These are phyloP conservation scores for Hemileia vastatrix DNA, from an alignment of 1,284 basidiomycete species.

Conservation along the genomic window DNA sequence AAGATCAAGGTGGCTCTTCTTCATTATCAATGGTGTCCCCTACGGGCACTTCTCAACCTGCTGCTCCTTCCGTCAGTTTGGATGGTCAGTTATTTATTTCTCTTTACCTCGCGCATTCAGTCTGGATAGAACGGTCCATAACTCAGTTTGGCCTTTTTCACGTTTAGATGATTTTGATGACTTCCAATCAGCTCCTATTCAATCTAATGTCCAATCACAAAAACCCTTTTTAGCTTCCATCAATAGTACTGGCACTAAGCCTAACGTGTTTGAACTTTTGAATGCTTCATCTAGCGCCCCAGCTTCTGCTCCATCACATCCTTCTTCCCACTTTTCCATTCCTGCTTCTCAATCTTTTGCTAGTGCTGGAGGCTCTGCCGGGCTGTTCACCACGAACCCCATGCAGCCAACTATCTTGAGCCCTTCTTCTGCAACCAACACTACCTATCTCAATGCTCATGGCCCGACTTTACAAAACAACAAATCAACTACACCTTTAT, in stretches of 20 bases:
- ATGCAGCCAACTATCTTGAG: not conserved
- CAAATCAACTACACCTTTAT: not conserved
- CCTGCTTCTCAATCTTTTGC: not conserved
- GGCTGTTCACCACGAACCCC: not conserved
- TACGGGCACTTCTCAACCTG: not conserved
- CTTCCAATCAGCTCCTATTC: conserved; percentile 15
- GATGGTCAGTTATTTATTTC: not conserved
- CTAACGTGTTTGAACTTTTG: conserved; percentile 17
- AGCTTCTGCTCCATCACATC: not conserved
- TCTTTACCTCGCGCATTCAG: not conserved
- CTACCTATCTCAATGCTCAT: not conserved
- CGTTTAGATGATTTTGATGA: conserved; percentile 19
- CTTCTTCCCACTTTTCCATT: not conserved
- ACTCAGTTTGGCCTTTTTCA: not conserved
- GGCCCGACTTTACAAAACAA: not conserved
- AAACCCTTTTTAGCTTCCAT: too few relatives aligned
- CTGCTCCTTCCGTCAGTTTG: not conserved
- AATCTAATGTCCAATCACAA: not conserved
- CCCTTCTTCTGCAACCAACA: not conserved
- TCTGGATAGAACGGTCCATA: not conserved
- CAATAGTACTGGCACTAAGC: conserved; percentile 7
- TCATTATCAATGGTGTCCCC: not conserved
- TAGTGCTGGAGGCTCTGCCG: too few relatives aligned
- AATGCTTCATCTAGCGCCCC: not conserved
- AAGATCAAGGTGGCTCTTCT: conserved; percentile 6